Percentiles rank a stretch among this genome's conserved stretches.
These are phyloP conservation scores for Chlorella sp. DNA, from an alignment of 139 green algal genomes.

Conservation along the genomic window DNA sequence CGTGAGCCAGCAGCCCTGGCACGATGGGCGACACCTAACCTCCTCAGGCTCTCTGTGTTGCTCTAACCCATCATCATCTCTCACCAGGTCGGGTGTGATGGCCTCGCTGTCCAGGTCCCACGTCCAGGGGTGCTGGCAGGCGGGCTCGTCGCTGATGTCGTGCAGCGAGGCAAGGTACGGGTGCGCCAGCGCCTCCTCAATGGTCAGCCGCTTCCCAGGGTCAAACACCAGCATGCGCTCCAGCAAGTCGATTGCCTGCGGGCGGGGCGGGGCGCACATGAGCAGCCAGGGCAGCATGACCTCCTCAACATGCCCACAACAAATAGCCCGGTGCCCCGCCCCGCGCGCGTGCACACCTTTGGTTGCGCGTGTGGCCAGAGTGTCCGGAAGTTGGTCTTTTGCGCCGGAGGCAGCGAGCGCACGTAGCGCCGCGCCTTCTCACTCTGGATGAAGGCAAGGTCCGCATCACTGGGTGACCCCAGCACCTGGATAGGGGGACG, in stretches of 20 bases:
- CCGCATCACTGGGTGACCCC: conserved; percentile 65
- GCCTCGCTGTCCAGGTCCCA: conserved; percentile 43
- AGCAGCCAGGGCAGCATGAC: too few species aligned
- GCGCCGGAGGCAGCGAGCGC: conserved; percentile 32
- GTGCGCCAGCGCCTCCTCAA: conserved; percentile 69
- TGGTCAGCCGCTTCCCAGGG: conserved; percentile 68
- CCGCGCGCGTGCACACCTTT: conserved; percentile 1
- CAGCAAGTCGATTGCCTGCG: conserved; percentile 69
- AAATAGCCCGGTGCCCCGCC: neutral
- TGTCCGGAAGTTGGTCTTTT: conserved; percentile 28
- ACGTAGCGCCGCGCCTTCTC: conserved; percentile 82
- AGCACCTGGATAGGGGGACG: conserved; percentile 44
- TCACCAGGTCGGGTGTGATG: conserved; percentile 22
- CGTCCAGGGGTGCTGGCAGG: conserved; percentile 29
- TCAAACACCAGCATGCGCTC: conserved; percentile 85
- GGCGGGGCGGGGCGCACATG: too few species aligned
- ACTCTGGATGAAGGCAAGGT: conserved; percentile 74
- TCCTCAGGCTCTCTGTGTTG: neutral
- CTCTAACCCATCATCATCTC: too few species aligned
- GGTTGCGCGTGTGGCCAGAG: conserved; percentile 38
- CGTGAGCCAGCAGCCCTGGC: neutral
- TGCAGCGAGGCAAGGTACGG: conserved; percentile 80
- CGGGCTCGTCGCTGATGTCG: conserved; percentile 64
- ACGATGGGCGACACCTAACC: neutral
- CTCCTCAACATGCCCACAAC: neutral